Evolutionary conservation across 106 monocot species (phyloP).

Genomic region (Dioscorea dumetorum): DNA sequence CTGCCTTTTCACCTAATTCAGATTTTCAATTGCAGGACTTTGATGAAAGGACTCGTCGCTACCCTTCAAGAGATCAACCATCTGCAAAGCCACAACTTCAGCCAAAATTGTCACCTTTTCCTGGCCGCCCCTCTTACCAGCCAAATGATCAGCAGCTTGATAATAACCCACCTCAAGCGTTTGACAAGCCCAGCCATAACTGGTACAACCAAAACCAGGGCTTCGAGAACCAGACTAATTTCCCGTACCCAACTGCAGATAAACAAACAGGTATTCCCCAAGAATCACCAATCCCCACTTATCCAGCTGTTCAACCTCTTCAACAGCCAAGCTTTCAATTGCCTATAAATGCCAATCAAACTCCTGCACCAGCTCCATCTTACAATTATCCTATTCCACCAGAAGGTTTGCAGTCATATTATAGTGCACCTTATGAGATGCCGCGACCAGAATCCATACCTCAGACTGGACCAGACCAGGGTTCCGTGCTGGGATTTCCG

Average conservation of each 20-base stretch:
- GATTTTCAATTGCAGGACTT: constrained; percentile 54
- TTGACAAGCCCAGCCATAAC: constrained; percentile 26
- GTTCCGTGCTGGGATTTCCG: constrained; percentile 46
- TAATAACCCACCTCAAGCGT: constrained; percentile 28
- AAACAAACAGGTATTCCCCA: constrained; percentile 14
- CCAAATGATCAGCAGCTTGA: constrained; percentile 31
- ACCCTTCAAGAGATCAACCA: constrained; percentile 55
- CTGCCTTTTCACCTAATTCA: constrained; percentile 52
- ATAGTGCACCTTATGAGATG: constrained; percentile 32
- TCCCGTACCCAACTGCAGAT: constrained; percentile 13
- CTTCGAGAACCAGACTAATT: constrained; percentile 25
- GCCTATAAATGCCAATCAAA: constrained; percentile 31
- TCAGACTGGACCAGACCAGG: constrained; percentile 38
- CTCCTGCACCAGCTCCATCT: constrained; percentile 11
- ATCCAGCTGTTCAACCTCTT: constrained; percentile 22
- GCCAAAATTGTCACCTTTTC: constrained; percentile 28
- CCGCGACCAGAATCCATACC: constrained; percentile 15
- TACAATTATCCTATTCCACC: constrained; percentile 35
- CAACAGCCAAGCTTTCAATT: constrained; percentile 38
- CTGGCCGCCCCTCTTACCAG: constrained; percentile 22
- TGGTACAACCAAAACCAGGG: constrained; percentile 33
- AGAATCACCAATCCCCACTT: constrained; percentile 35
- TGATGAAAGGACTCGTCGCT: constrained; percentile 36
- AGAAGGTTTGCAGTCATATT: constrained; percentile 53
- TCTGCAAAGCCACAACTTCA: constrained; percentile 29